Base-by-base conservation (phyloP, 2,329 filamentous ascomycete genomes). In the Pestalotiopsis sp. region DNA sequence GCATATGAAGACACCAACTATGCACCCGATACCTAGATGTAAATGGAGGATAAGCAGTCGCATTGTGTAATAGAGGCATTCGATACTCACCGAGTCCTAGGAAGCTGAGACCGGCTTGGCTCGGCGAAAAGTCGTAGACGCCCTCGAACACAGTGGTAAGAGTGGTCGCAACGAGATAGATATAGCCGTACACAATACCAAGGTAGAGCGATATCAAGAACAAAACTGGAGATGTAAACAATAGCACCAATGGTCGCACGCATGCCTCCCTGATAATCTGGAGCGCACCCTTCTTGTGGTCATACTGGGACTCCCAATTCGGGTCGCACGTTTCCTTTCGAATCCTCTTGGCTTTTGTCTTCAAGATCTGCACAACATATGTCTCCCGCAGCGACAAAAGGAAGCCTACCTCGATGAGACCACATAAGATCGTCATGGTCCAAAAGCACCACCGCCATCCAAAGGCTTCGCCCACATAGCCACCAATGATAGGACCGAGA, bases 371-470 rank as follows among this genome's bases (percentile, higher is more conserved):
- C 17, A 52, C 4, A 12, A 52, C 17, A 23, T 52, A 52, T n/a
- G 45, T 52, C 45, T 52, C 45, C 17, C 45, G 45, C 45, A 52
- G 45, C 14, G 45, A n/a, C 45, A 52, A 11, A 1, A 52, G n/a
- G 6, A 52, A 52, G 6, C 45, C 17, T 9, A 52, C 5, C 20
- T 52, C 45, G 11, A 52, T 52, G 25, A 75, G 6, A 74, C 72
- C 73, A 68, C 80, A 79, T 14, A 77, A 62, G 60, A 81, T 80
- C 2, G 74, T 70, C 23, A 81, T 71, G 25, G 81, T 70, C 74
- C 79, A 77, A 66, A 80, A 81, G 1, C 73, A 77, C 86, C 86
- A 88, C 36, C 85, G 81, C 86, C 86, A 88, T 11, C 83, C 81
- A 14, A 77, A 71, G 25, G 69, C 67, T 68, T 77, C 65, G 12